Evolutionary conservation across 139 green algal species (phyloP).

Genomic region (Closterium sp.): DNA sequence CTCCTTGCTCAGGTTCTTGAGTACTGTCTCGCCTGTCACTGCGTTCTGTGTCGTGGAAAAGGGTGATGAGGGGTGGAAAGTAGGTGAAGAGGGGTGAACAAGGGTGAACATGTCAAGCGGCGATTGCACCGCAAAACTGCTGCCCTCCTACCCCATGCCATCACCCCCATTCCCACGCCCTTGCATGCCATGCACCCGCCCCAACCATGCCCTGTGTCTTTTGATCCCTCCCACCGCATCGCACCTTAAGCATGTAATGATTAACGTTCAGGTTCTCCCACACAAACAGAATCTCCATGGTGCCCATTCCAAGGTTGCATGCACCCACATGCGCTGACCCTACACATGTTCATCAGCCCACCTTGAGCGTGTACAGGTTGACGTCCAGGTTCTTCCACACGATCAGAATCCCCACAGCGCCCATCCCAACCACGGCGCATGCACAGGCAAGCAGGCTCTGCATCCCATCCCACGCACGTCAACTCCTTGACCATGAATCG

Average conservation of each 20-base stretch:
- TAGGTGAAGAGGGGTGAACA: background rate
- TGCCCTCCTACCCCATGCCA: background rate
- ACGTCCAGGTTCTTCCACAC: constrained; percentile 96
- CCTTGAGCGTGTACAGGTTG: constrained; percentile 72
- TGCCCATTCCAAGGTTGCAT: background rate
- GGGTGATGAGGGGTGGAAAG: background rate
- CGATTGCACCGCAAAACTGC: constrained; percentile 64
- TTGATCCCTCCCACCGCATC: background rate
- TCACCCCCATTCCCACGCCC: background rate
- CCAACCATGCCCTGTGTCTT: too few species aligned
- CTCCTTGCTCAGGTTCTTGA: constrained; percentile 77
- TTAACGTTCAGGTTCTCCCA: background rate
- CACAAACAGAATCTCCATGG: background rate
- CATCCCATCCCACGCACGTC: background rate
- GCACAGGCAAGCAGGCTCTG: too few species aligned
- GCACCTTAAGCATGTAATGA: background rate
- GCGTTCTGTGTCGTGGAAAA: background rate
- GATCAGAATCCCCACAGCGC: constrained; percentile 96
- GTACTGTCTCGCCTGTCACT: constrained; percentile 43
- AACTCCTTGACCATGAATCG: too few species aligned
- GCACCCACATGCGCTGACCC: background rate
- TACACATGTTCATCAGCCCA: background rate
- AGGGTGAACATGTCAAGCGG: constrained; percentile 86
- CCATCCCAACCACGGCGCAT: too few species aligned
- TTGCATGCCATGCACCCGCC: too few species aligned